A percentile compares a stretch with the other conserved stretches of the same genome.
Conservation (phyloP, 2,329 filamentous ascomycete species). For the Hysterium pulicare region DNA sequence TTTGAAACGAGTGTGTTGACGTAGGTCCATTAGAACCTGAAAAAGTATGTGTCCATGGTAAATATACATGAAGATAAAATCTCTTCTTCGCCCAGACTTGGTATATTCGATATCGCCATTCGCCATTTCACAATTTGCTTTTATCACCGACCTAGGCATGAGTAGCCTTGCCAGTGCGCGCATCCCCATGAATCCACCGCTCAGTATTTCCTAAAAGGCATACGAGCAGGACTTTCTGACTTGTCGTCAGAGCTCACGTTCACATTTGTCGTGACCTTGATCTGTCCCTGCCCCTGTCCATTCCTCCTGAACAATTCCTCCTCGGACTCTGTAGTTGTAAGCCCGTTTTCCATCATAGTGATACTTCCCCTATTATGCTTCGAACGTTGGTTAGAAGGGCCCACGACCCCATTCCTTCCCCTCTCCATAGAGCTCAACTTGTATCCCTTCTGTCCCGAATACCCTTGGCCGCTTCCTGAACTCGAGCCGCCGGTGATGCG, state of each 20-base stretch:
- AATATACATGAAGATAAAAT: too few species aligned
- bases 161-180: too few species aligned
- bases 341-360: conserved; percentile 10
- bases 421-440: conserved; percentile 8
- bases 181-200: too few species aligned
- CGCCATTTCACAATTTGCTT: too few species aligned
- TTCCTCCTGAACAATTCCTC: conserved; percentile 13
- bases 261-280: conserved; percentile 11
- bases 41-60: too few species aligned
- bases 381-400: conserved; percentile 1
- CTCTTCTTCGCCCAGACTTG: too few species aligned
- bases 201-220: too few species aligned
- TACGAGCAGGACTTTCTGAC: too few species aligned
- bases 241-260: conserved; percentile 1
- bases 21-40: too few species aligned
- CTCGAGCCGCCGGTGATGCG: conserved; percentile 7
- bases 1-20: too few species aligned
- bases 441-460: conserved; percentile 7
- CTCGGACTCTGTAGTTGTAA: conserved; percentile 12
- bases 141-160: too few species aligned
- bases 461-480: conserved; percentile 2
- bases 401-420: neutral
- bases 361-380: conserved; percentile 10
- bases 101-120: too few species aligned
- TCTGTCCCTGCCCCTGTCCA: conserved; percentile 1